phyloP scores from a whole-genome alignment of 169 alveolate genomes.

The Miamiensis avidus region DNA sequence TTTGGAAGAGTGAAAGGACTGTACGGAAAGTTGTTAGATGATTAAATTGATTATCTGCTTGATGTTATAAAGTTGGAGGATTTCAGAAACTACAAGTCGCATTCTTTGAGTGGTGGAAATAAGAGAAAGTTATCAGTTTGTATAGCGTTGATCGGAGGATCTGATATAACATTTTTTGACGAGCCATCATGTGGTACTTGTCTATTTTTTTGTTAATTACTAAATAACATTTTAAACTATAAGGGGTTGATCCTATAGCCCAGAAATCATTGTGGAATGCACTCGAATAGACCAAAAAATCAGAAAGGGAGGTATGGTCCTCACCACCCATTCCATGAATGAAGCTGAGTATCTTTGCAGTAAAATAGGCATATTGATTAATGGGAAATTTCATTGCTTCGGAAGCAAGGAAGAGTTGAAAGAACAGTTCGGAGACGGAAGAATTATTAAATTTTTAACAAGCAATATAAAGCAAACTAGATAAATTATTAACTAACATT shows the following conservation, averaged over 20 bases:
- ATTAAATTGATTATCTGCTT: constrained; percentile 52
- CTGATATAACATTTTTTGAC: constrained; percentile 83
- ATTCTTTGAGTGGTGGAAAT: constrained; percentile 84
- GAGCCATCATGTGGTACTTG: constrained; percentile 88
- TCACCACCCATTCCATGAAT: constrained; percentile 82
- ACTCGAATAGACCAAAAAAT: constrained; percentile 41
- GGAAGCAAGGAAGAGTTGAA: constrained; percentile 68
- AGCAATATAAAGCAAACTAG: background rate
- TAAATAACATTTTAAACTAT: no score
- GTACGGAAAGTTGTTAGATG: constrained; percentile 25
- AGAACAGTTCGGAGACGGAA: constrained; percentile 73
- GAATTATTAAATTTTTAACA: background rate
- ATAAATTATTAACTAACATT: no score
- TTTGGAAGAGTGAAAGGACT: constrained; percentile 76
- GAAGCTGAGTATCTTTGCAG: constrained; percentile 79
- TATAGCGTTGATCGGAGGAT: constrained; percentile 85
- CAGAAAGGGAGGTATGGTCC: constrained; percentile 51
- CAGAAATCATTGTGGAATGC: constrained; percentile 73
- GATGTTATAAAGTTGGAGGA: constrained; percentile 62
- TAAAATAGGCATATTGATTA: constrained; percentile 76
- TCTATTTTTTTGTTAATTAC: no score
- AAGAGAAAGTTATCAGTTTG: constrained; percentile 87
- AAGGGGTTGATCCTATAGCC: constrained; percentile 82
- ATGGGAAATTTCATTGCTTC: constrained; percentile 72
- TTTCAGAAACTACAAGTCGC: constrained; percentile 52